These are phyloP conservation scores for Oryza glumipatula DNA, from an alignment of 176 grass and related monocot species.

Conservation along the genomic window DNA sequence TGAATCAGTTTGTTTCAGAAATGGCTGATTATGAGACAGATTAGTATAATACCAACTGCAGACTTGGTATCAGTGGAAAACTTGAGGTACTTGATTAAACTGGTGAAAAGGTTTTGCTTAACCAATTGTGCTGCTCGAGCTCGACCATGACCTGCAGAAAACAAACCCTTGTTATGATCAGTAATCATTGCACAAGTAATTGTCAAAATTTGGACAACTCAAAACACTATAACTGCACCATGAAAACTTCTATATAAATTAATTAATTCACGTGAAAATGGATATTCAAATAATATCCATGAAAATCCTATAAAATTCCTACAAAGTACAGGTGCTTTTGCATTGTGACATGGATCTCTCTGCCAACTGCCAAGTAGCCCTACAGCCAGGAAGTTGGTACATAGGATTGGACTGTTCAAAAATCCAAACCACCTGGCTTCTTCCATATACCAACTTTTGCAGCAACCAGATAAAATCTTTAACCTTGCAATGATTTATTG, in stretches of 20 bases:
- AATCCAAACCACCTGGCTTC: too few relatives aligned
- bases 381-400: too few relatives aligned
- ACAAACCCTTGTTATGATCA: background rate
- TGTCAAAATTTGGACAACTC: background rate
- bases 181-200: background rate
- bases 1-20: background rate
- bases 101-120: slow-evolving; percentile 82
- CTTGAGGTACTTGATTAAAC: slow-evolving; percentile 76
- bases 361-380: too few relatives aligned
- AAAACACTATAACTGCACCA: background rate
- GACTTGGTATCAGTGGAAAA: slow-evolving; percentile 78
- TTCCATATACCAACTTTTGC: too few relatives aligned
- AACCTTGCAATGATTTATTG: too few relatives aligned
- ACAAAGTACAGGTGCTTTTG: too few relatives aligned
- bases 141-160: slow-evolving; percentile 72
- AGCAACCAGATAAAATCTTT: too few relatives aligned
- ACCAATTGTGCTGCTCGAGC: slow-evolving; percentile 87
- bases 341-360: too few relatives aligned
- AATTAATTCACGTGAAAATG: too few relatives aligned
- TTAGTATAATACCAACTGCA: slow-evolving; percentile 59
- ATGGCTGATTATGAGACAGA: background rate
- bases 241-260: background rate
- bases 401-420: too few relatives aligned
- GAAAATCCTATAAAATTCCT: too few relatives aligned
- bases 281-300: too few relatives aligned